Conservation (phyloP, 371 early-diverging fungal genomes). For the Batrachochytrium dendrobatidis region DNA sequence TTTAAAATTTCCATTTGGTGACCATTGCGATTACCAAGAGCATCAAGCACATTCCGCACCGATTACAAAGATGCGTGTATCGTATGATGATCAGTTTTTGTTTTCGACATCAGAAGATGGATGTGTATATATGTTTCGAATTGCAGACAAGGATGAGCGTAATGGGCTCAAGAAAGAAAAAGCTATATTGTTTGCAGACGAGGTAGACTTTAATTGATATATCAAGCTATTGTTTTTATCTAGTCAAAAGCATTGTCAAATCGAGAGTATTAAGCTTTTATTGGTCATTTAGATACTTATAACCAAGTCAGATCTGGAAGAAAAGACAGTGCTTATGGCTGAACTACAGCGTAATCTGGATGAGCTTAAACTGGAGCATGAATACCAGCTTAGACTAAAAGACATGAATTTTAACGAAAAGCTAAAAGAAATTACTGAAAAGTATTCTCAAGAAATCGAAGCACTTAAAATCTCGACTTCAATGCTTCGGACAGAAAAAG, state of each 20-base stretch:
- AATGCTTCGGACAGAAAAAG: conserved; percentile 43
- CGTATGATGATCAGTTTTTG: conserved; percentile 41
- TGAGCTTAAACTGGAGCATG: conserved; percentile 50
- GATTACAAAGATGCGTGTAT: conserved; percentile 34
- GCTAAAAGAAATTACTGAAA: conserved; percentile 46
- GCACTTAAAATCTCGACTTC: conserved; percentile 38
- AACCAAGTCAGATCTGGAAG: conserved; percentile 48
- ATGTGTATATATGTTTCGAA: conserved; percentile 32
- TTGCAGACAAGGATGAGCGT: conserved; percentile 38
- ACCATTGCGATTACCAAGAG: conserved; percentile 40
- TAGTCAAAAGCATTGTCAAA: neutral
- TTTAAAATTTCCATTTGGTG: conserved; percentile 39
- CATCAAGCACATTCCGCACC: conserved; percentile 40
- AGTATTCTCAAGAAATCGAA: conserved; percentile 47
- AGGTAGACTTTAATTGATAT: conserved; percentile 19
- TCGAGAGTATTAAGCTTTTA: neutral
- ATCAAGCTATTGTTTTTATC: neutral
- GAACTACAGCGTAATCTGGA: conserved; percentile 40
- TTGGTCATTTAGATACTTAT: conserved; percentile 33
- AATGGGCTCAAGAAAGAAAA: conserved; percentile 19
- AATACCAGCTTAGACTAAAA: conserved; percentile 49
- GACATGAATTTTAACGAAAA: conserved; percentile 54
- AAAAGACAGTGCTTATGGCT: conserved; percentile 34
- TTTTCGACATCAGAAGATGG: conserved; percentile 45
- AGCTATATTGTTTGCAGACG: conserved; percentile 36